Base-by-base conservation (phyloP, 1,284 basidiomycete genomes). In the Ceratobasidium sp. region DNA sequence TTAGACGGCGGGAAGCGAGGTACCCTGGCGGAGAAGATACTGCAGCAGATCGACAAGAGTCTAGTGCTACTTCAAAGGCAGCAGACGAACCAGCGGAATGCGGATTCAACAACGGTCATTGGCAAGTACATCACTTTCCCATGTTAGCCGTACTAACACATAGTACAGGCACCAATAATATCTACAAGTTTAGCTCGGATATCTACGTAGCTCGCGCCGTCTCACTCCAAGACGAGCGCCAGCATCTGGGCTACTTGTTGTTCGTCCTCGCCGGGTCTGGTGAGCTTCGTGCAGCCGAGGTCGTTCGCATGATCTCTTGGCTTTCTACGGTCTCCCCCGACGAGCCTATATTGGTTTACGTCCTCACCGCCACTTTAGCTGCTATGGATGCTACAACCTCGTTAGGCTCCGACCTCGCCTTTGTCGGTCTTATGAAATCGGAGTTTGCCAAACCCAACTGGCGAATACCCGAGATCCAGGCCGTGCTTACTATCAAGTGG, bases 401-500 rank as follows among this genome's bases (percentile, higher is more conserved):
- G 15, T 79, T 82, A 28, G 81, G 76, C 13, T 71, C 71, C 15
- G 81, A 82, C 76, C 80, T 77, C 0, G 53, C 81, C 23, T 81
- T 82, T 13, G 73, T 83, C n/a, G 78, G 79, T 13, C 79, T 79
- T 3, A 81, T 85, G 42, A 82, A 83, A 64, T 71, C 78, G 28
- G 66, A 80, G 42, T 58, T 83, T 26, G 80, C 83, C 40, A 78
- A 81, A 66, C 40, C 80, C 18, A 82, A 82, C 13, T 96, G 95
- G 93, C 91, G 90, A 78, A 92, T 95, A 10, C 88, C 90, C 0
- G 92, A 92, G 2, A 86, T 97, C 40, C 94, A 94, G 82, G 93
- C 95, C 0, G 89, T 91, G 0, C 84, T 97, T 3, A 86, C 93
- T 12, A 89, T 99, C 44, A 94, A 96, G 82, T 98, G 96, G 95